Evolutionary conservation across 106 monocot genomes (phyloP).

Genomic region (Dioscorea dumetorum): DNA sequence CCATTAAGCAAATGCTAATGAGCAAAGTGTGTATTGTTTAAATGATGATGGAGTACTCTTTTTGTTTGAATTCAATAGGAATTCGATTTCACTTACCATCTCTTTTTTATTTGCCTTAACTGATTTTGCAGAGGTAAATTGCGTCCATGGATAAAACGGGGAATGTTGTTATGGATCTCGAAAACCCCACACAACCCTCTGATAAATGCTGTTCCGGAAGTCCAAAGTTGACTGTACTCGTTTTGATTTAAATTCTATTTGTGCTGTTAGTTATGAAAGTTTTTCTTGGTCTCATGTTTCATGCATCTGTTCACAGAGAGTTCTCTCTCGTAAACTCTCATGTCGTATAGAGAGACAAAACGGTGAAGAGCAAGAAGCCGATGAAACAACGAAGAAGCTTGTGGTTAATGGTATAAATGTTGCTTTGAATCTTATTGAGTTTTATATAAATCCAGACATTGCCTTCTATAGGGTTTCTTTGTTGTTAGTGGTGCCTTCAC

Average conservation of each 20-base stretch:
- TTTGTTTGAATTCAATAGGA: too few relatives aligned
- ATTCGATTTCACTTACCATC: too few relatives aligned
- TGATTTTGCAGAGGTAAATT: neutral
- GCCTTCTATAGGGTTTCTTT: neutral
- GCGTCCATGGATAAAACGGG: constrained; percentile 18
- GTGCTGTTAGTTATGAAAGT: too few relatives aligned
- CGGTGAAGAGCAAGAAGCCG: constrained; percentile 23
- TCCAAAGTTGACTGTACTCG: constrained; percentile 56
- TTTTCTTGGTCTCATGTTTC: too few relatives aligned
- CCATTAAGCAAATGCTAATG: too few relatives aligned
- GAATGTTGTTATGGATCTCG: constrained; percentile 47
- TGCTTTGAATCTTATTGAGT: neutral
- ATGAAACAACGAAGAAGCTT: constrained; percentile 25
- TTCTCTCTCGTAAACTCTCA: constrained; percentile 38
- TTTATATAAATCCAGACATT: neutral
- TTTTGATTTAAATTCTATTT: neutral
- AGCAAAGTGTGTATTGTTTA: too few relatives aligned
- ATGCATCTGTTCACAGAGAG: constrained; percentile 20
- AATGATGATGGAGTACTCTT: too few relatives aligned
- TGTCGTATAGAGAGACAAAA: constrained; percentile 24
- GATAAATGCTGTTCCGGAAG: constrained; percentile 53
- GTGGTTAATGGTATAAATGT: constrained; percentile 22
- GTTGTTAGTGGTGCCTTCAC: constrained; percentile 51
- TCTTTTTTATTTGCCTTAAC: too few relatives aligned
- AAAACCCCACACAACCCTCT: constrained; percentile 33